Evolutionary conservation across 208 protist species (phyloP).

Genomic region (Naegleria lovaniensis): DNA sequence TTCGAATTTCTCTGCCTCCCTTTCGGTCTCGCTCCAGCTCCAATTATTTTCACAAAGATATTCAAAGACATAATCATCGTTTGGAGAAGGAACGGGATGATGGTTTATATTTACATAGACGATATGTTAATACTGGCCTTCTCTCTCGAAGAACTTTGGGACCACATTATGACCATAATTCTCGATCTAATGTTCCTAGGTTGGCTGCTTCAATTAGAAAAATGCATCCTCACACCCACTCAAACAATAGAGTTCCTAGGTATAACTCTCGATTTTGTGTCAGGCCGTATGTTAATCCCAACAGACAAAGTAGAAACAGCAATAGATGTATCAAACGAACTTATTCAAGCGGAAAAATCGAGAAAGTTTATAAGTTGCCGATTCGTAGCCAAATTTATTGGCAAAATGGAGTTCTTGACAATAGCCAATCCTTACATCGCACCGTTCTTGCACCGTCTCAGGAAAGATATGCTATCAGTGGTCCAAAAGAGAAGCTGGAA

Average conservation of each 20-base stretch:
- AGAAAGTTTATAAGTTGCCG: neutral
- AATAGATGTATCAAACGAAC: neutral
- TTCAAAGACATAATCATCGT: neutral
- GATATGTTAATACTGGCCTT: neutral
- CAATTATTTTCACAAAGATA: neutral
- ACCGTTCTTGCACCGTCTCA: neutral
- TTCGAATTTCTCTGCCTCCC: neutral
- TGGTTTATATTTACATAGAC: neutral
- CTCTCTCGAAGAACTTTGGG: neutral
- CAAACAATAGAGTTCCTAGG: neutral
- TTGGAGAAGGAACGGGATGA: neutral
- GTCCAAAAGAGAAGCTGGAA: neutral
- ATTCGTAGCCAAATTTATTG: neutral
- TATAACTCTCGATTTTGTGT: neutral
- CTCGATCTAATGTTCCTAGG: neutral
- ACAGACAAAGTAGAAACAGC: neutral
- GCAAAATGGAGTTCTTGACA: neutral
- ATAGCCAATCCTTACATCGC: neutral
- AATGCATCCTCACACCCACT: neutral
- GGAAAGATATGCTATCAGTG: neutral
- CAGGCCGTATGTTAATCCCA: neutral
- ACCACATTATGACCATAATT: neutral
- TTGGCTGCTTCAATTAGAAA: neutral
- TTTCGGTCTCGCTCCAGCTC: neutral
- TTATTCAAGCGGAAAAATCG: neutral